Conservation (phyloP, 345 rosid genomes). For the Populus euphratica region DNA sequence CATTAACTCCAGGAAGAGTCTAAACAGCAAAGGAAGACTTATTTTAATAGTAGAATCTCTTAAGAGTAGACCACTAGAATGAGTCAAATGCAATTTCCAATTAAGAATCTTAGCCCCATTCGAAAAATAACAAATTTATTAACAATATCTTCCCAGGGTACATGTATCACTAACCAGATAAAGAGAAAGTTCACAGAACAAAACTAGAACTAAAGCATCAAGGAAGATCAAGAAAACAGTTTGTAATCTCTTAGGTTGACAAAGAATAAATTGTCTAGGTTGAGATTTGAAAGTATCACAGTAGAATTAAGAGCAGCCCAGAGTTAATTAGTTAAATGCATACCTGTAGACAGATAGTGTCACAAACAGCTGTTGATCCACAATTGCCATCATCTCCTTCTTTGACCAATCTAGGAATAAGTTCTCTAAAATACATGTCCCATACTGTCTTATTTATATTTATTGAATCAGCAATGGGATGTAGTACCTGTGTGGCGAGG, state of each 20-base stretch:
- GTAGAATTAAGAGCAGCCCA: background rate
- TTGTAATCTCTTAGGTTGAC: conserved; percentile 1
- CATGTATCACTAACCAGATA: background rate
- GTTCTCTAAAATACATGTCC: conserved; percentile 80
- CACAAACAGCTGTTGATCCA: conserved; percentile 94
- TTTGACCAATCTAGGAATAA: conserved; percentile 69
- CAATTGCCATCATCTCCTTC: conserved; percentile 88
- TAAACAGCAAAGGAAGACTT: background rate
- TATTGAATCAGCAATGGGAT: conserved; percentile 63
- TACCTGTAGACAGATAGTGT: conserved; percentile 84
- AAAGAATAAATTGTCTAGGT: background rate
- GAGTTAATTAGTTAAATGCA: background rate
- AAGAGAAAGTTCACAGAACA: background rate
- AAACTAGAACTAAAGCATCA: background rate
- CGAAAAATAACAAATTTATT: background rate
- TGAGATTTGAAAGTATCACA: background rate
- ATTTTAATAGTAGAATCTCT: background rate
- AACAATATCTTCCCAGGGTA: background rate
- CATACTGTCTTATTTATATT: conserved; percentile 74
- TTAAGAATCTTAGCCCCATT: background rate
- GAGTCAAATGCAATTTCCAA: background rate
- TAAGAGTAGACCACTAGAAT: background rate
- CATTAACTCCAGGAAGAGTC: background rate
- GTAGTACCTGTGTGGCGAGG: conserved; percentile 53
- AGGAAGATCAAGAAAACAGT: background rate